A percentile compares a stretch with the other conserved stretches of the same genome.
These are phyloP conservation scores for Psidium guajava DNA, from an alignment of 345 rosid genomes.

Conservation along the genomic window DNA sequence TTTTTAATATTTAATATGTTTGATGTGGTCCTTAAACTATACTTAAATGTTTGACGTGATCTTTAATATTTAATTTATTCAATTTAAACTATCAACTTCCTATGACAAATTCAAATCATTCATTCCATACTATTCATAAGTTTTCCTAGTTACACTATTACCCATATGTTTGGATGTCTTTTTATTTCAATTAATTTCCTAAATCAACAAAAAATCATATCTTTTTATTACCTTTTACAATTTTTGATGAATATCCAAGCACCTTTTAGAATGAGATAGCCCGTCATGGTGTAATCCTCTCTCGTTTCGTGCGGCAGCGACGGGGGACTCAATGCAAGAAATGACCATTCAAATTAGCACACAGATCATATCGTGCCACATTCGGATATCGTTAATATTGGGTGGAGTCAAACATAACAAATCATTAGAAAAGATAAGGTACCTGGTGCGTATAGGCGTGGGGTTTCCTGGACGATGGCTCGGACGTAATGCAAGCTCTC, in stretches of 20 bases:
- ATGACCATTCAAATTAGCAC: neutral
- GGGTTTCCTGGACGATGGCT: slow-evolving; percentile 53
- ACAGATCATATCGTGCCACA: neutral
- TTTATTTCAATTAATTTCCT: too few relatives aligned
- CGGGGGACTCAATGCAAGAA: slow-evolving; percentile 5
- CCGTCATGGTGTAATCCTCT: slow-evolving; percentile 15
- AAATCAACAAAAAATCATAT: too few relatives aligned
- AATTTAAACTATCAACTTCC: too few relatives aligned
- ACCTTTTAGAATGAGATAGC: slow-evolving; percentile 14
- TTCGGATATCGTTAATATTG: neutral
- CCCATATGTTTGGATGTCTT: too few relatives aligned
- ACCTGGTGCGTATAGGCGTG: slow-evolving; percentile 38
- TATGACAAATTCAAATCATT: too few relatives aligned
- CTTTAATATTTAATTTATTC: too few relatives aligned
- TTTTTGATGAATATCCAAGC: slow-evolving; percentile 16
- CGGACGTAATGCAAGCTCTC: slow-evolving; percentile 28
- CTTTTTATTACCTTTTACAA: too few relatives aligned
- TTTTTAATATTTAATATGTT: too few relatives aligned
- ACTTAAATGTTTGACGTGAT: too few relatives aligned
- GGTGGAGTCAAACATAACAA: neutral
- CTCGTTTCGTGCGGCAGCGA: slow-evolving; percentile 25
- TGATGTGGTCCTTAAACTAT: too few relatives aligned
- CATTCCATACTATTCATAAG: too few relatives aligned
- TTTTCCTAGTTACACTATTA: too few relatives aligned
- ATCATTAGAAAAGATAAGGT: neutral